A percentile compares a stretch with the other conserved stretches of the same genome.
Evolutionary conservation across 257 asterid species (phyloP).

Genomic region (Penstemon barbatus): DNA sequence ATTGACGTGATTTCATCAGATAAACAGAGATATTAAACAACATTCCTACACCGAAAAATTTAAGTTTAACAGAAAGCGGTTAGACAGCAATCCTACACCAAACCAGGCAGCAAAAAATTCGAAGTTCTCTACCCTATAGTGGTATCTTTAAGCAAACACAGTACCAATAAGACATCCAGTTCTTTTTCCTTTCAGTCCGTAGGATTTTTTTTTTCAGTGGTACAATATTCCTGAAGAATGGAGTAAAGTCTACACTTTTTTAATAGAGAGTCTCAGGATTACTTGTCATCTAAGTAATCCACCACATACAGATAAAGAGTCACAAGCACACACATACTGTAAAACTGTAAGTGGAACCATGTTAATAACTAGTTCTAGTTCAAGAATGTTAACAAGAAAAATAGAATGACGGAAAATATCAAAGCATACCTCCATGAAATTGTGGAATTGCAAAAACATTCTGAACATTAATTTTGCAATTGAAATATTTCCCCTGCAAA

Average conservation of each 20-base stretch:
- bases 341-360: background rate
- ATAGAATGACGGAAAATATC: background rate
- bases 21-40: conserved; percentile 4
- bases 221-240: conserved; percentile 14
- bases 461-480: conserved; percentile 81
- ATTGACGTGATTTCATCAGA: conserved; percentile 17
- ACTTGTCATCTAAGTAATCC: background rate
- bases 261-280: background rate
- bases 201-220: background rate
- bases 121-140: background rate
- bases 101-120: conserved; percentile 8
- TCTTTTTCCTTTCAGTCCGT: conserved; percentile 11
- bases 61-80: background rate
- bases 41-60: background rate
- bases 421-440: conserved; percentile 88
- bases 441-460: conserved; percentile 96
- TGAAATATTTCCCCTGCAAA: conserved; percentile 76
- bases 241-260: conserved; percentile 2
- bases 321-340: no score
- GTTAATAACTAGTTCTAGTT: background rate
- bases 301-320: no score
- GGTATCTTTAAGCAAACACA: background rate
- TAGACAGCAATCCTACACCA: background rate
- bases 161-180: background rate
- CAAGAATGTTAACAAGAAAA: background rate